Percentiles rank a stretch among this genome's conserved stretches.
These are phyloP conservation scores for Hypoxylon sp. DNA, from an alignment of 2,329 filamentous ascomycete species.

Conservation along the genomic window DNA sequence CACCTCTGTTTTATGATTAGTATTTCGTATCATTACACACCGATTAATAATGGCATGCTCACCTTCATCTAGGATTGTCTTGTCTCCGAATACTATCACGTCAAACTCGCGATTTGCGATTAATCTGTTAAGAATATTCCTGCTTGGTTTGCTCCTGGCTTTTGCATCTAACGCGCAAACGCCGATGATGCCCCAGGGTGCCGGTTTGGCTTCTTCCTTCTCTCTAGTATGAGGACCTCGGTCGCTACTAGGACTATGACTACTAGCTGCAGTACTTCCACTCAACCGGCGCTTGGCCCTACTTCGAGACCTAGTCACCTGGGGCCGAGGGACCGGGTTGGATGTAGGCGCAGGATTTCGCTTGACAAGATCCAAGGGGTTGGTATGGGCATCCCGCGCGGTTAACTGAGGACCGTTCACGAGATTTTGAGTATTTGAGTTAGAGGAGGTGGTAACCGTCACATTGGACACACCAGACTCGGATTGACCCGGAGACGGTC, in stretches of 20 bases:
- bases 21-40: conserved; percentile 14
- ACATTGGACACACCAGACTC: conserved; percentile 68
- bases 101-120: conserved; percentile 95
- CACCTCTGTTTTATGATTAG: conserved; percentile 58
- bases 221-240: conserved; percentile 69
- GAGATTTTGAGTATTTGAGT: conserved; percentile 61
- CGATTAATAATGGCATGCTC: conserved; percentile 47
- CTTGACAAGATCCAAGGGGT: conserved; percentile 64
- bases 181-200: conserved; percentile 80
- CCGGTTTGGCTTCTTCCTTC: conserved; percentile 72
- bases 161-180: conserved; percentile 97
- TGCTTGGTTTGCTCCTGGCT: conserved; percentile 94
- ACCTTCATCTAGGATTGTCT: conserved; percentile 96
- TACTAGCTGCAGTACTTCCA: conserved; percentile 85
- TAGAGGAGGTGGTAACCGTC: conserved; percentile 68
- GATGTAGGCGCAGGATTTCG: conserved; percentile 57
- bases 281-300: conserved; percentile 82
- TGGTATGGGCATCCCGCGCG: conserved; percentile 60
- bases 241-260: conserved; percentile 83
- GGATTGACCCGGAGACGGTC: conserved; percentile 60
- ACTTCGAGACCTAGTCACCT: conserved; percentile 73
- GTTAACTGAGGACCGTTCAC: conserved; percentile 62
- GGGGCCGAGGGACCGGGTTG: conserved; percentile 57
- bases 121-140: conserved; percentile 94
- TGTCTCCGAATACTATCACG: conserved; percentile 97